A percentile compares a stretch with the other conserved stretches of the same genome.
These are phyloP conservation scores for Articulospora tetracladia DNA, from an alignment of 495 filamentous ascomycete genomes.

Conservation along the genomic window DNA sequence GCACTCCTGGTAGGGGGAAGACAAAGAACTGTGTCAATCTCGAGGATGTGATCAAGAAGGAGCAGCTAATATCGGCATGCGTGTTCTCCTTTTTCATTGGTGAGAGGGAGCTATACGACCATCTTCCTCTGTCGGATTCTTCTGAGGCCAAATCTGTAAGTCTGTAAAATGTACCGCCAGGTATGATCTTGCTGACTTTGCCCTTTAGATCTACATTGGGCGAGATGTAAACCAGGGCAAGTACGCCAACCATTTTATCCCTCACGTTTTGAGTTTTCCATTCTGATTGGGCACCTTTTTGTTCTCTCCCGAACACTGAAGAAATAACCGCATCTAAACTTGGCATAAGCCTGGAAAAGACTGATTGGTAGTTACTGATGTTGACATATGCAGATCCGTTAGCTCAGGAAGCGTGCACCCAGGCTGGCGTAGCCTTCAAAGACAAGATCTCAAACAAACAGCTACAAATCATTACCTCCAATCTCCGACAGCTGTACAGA, in stretches of 20 bases:
- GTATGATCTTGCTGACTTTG: background rate
- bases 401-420: slow-evolving; percentile 9
- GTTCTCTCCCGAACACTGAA: too few relatives aligned
- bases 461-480: slow-evolving; percentile 10
- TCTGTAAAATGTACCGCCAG: background rate
- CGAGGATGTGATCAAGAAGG: slow-evolving; percentile 18
- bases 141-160: slow-evolving; percentile 18
- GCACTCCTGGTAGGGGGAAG: slow-evolving; percentile 14
- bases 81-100: slow-evolving; percentile 22
- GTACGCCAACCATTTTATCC: background rate
- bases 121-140: slow-evolving; percentile 20
- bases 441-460: slow-evolving; percentile 17
- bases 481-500: slow-evolving; percentile 9
- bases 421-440: slow-evolving; percentile 10
- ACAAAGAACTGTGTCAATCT: slow-evolving; percentile 24
- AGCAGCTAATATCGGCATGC: slow-evolving; percentile 20
- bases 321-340: too few relatives aligned
- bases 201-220: slow-evolving; percentile 20
- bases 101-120: slow-evolving; percentile 15
- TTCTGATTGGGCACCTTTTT: background rate
- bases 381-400: slow-evolving; percentile 3
- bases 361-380: background rate
- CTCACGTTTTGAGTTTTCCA: background rate
- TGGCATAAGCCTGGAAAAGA: background rate
- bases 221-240: slow-evolving; percentile 19